Base-by-base conservation (phyloP, 768 basidiomycete species). In the Mycena kentingensis region DNA sequence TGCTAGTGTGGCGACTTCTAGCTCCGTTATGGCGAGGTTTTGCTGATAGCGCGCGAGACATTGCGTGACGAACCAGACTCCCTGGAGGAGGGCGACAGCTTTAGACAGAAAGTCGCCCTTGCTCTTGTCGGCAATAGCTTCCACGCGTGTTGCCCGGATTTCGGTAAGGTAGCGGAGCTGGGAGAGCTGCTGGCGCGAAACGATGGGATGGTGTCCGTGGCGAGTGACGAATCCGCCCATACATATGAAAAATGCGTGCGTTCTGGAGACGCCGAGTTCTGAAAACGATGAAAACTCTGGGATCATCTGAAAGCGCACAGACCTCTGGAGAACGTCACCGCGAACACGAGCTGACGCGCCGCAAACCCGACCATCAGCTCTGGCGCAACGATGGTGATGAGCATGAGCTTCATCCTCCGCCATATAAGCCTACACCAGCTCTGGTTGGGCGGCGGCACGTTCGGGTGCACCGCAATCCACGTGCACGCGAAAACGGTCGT, bases 1-100 rank as follows among this genome's bases (percentile, higher is more conserved):
- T 8, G 70, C 69, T 15, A 72, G 43, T 0, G 72, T 71, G 7
- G 59, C 29, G 7, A 73, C 28, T 58, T 75, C 71, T 3, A 75
- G 63, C 26, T 69, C 64, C 3, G 65, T 68, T 2, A 73, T 41
- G 0, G 63, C 58, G 11, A 73, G 61, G 0, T 51, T 38, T 21
- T 61, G 51, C 0, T 24, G 38, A 11, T 29, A 38, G 8, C 73
- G 65, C 2, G 62, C 57, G n/a, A 68, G 55, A 28, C 60, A 65
- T 24, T 69, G 65, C 26, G 63, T 4, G 19, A 65, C 54, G 54
- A 74, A 74, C 68, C 70, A 73, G 3, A 46, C 19, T 5, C 65
- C 64, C 50, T 75, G 73, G 6, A 68, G 13, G 15, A 70, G 13
- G 25, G 65, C 65, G 13, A 75, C 22, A 0, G 38, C 50, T 51